Evolutionary conservation across 805 yeast genomes (phyloP), one percentile per base, ranked within the genome.

Genomic region (Kodamaea neixiangensis): DNA sequence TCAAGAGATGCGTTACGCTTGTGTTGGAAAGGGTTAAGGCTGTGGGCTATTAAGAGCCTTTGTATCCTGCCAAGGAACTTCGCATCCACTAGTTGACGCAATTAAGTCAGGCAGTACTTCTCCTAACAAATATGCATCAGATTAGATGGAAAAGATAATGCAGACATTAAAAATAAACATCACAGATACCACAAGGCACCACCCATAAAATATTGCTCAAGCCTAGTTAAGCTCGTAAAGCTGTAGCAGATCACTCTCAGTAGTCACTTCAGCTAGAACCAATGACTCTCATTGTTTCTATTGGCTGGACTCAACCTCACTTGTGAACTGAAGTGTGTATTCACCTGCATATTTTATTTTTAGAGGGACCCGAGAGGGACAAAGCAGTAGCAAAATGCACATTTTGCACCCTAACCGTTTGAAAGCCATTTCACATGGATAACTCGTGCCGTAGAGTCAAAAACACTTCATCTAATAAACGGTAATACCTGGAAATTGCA

Each of bases 141-240:
- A 37, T 37, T 37, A 37, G 41, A 37, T 37, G 41, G 21, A 37
- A 37, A 17, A 17, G 41, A 37, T 37, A 37, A 37, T 2, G 41
- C 4, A 34, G 38, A 34, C 9, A 13, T 34, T 3, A 34, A 34
- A 34, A 25, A 25, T 25, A 25, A 25, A 13, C 11, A 7, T 7
- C 7, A 10, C 21, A 7, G 21, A 37, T 15, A 7, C 15, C 21
- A 18, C 17, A 37, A 37, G 5, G 5, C 9, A 5, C 7, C 17
- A 34, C 18, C 15, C 38, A 7, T 14, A 34, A 34, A 34, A 5
- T 5, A 9, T 9, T 4, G 31, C 13, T 3, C 3, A 25, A 7
- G 31, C 10, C 10, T 9, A 25, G 11, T 10, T 22, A 25, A 25
- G 11, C 31, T 25, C 10, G 10, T 25, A 25, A 3, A 9, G 11